Evolutionary conservation across 345 rosid genomes (phyloP), one percentile per base, ranked within the genome.

Genomic region (Leavenworthia alabamica): DNA sequence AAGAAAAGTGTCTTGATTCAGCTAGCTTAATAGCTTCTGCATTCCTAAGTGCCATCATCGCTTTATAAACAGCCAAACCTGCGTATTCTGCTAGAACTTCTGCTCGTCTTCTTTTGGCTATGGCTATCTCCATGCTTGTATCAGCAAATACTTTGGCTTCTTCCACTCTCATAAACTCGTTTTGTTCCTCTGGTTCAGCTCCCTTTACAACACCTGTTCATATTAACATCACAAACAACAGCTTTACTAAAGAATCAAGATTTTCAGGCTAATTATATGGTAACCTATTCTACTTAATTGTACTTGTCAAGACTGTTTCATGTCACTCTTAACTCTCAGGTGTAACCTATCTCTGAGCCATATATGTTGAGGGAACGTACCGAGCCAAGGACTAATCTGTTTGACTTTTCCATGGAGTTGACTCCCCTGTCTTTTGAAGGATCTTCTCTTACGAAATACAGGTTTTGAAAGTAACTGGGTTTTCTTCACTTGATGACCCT

Each of bases 31-130:
- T 82, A 67, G 83, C 78, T 78, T 85, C 90, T 5, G 92, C 90
- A 31, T 87, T 87, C 68, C 78, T 74, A 4, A 83, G 77, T 8
- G 92, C 83, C 79, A 80, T 69, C 48, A 68, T 61, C 17, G 97
- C 95, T 76, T 78, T 93, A 77, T 85, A 90, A 8, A 83, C 73
- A 14, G 88, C 90, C 74, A 93, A 64, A 71, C 86, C 88, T 3
- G 99, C 99, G n/a, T 75, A 81, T 71, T 76, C 82, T 82, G 83
- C 82, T 8, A 87, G 88, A 33, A 67, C 32, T 73, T 93, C 92
- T 6, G 96, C 97, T 67, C 76, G 73, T 37, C 45, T 67, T 6
- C 99, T 88, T 52, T 80, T 90, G 1, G 37, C 32, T 2, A 83
- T 63, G 2, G 96, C 96, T 3, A 59, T 45, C 54, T 89, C 86